Conservation (phyloP, 179 eudicot species). For the Heliamphora pulchella region DNA sequence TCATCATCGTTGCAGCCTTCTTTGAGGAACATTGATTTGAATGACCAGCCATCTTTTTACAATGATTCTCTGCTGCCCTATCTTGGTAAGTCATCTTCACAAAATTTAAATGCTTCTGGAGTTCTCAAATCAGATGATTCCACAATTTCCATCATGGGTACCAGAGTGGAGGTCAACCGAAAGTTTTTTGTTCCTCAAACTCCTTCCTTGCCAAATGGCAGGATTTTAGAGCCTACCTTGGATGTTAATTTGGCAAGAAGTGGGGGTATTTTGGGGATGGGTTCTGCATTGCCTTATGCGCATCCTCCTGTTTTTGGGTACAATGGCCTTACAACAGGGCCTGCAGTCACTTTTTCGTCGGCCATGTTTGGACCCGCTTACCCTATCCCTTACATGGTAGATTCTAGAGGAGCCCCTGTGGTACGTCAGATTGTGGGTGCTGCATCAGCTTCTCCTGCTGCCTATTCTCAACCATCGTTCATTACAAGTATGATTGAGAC, state of each 20-base stretch:
- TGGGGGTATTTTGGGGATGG: slow-evolving; percentile 39
- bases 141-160: slow-evolving; percentile 54
- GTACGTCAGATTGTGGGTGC: slow-evolving; percentile 52
- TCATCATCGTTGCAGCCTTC: slow-evolving; percentile 58
- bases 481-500: slow-evolving; percentile 37
- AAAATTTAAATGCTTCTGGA: slow-evolving; percentile 28
- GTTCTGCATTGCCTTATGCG: slow-evolving; percentile 36
- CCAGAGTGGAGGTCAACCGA: slow-evolving; percentile 39
- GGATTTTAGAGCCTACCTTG: slow-evolving; percentile 33
- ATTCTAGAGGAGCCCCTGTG: slow-evolving; percentile 55
- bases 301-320: slow-evolving; percentile 42
- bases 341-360: slow-evolving; percentile 37
- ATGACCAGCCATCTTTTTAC: slow-evolving; percentile 49
- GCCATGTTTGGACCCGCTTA: slow-evolving; percentile 47
- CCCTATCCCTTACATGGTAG: slow-evolving; percentile 60
- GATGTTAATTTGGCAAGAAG: slow-evolving; percentile 41
- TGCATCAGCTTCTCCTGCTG: slow-evolving; percentile 33
- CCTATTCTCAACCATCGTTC: slow-evolving; percentile 47
- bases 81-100: slow-evolving; percentile 38
- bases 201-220: slow-evolving; percentile 32
- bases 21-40: slow-evolving; percentile 58
- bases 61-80: slow-evolving; percentile 30
- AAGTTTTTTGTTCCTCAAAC: slow-evolving; percentile 30
- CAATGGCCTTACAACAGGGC: slow-evolving; percentile 48
- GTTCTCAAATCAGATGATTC: slow-evolving; percentile 33